A percentile compares a stretch with the other conserved stretches of the same genome.
Conservation (phyloP, 805 yeast genomes). For the Brettanomyces custersianus region DNA sequence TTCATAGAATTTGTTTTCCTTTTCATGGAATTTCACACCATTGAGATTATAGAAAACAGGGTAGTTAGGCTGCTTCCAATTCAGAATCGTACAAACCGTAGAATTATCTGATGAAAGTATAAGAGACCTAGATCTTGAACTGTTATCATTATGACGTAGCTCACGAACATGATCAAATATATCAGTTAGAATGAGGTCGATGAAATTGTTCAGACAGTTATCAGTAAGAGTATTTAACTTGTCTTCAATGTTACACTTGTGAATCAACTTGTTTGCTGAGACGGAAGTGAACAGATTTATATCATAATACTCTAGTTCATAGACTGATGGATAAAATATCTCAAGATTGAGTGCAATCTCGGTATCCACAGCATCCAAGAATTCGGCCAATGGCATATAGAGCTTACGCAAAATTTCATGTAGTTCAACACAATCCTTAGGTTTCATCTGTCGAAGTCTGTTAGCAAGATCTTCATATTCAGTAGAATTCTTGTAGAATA, state of each 20-base stretch:
- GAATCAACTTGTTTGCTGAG: conserved; percentile 12
- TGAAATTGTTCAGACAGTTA: conserved; percentile 54
- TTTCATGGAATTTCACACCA: conserved; percentile 38
- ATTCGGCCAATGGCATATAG: conserved; percentile 50
- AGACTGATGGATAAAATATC: conserved; percentile 62
- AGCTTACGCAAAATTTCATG: conserved; percentile 34
- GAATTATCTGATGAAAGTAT: conserved; percentile 84
- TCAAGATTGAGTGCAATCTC: conserved; percentile 65
- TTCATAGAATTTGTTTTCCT: conserved; percentile 23
- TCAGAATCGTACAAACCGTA: conserved; percentile 82
- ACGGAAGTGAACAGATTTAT: conserved; percentile 16
- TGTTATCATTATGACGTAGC: conserved; percentile 25
- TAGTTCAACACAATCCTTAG: conserved; percentile 13
- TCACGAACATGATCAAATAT: conserved; percentile 72
- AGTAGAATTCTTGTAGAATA: conserved; percentile 15
- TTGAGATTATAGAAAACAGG: conserved; percentile 85
- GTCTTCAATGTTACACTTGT: conserved; percentile 5
- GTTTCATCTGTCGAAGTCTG: conserved; percentile 10
- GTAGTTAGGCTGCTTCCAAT: conserved; percentile 98
- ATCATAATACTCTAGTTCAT: conserved; percentile 24
- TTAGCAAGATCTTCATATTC: conserved; percentile 10
- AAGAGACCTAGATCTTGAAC: conserved; percentile 45
- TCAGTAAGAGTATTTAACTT: conserved; percentile 15
- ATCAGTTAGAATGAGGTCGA: conserved; percentile 61
- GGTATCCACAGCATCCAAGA: conserved; percentile 47